These are phyloP conservation scores for Daldinia caldariorum DNA, from an alignment of 495 filamentous ascomycete species.

Conservation along the genomic window DNA sequence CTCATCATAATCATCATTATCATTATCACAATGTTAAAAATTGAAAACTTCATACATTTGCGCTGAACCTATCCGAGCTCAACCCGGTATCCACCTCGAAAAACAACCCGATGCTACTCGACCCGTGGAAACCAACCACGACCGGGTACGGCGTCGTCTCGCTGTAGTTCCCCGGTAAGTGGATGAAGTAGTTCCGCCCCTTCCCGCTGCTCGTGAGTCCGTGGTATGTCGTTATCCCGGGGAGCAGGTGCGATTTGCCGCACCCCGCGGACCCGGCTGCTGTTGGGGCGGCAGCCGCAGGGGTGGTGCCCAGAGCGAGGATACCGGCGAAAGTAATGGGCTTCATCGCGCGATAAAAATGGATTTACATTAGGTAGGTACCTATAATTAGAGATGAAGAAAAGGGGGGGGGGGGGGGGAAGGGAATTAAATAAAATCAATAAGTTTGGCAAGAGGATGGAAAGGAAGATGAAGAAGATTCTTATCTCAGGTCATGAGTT, in stretches of 20 bases:
- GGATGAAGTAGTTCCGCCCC: slow-evolving; percentile 43
- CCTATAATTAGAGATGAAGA: background rate
- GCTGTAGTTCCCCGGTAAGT: slow-evolving; percentile 42
- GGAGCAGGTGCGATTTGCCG: slow-evolving; percentile 37
- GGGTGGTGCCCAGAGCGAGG: slow-evolving; percentile 11
- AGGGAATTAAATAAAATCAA: no score
- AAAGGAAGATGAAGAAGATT: background rate
- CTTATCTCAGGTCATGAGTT: background rate
- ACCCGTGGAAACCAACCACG: slow-evolving; percentile 48
- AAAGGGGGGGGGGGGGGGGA: no score
- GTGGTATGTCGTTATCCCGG: slow-evolving; percentile 37
- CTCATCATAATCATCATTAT: no score
- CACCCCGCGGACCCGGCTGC: slow-evolving; percentile 37
- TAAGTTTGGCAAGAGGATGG: background rate
- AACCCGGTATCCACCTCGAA: slow-evolving; percentile 48
- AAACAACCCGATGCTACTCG: slow-evolving; percentile 46
- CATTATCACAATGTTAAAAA: no score
- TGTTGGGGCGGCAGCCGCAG: slow-evolving; percentile 11
- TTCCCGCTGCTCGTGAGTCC: slow-evolving; percentile 43
- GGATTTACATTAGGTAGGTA: background rate
- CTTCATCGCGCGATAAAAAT: slow-evolving; percentile 35
- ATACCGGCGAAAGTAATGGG: slow-evolving; percentile 15
- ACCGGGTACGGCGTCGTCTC: slow-evolving; percentile 41
- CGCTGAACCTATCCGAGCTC: slow-evolving; percentile 42
- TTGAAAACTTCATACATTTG: slow-evolving; percentile 30